Base-by-base conservation (phyloP, 2,329 filamentous ascomycete genomes). In the Boeremia lycopersici region DNA sequence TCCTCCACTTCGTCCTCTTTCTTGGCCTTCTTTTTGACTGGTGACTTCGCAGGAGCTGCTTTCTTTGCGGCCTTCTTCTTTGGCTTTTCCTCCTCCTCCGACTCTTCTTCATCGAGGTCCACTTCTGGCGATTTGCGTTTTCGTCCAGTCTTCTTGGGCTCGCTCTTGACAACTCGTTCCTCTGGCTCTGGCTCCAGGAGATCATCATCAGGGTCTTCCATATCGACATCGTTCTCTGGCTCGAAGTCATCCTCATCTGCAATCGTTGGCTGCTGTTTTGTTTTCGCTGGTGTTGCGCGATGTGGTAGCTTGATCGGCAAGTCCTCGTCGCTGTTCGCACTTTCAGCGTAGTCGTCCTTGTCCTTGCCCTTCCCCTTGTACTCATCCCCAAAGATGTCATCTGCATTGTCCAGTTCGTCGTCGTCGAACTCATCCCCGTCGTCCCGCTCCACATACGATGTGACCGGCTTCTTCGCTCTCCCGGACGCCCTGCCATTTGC, bases 381-480 rank as follows among this genome's bases (percentile, higher is more conserved):
- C 60, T 90, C 86, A 4, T 89, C 87, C 12, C 88, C 89, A 74
- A 93, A 93, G 17, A 96, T 92, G 64, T 96, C 93, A 61, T 91
- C 89, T n/a, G 85, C 89, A 3, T 76, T 82, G 39, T 84, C 87
- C 39, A 75, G 69, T 42, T 78, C 76, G 44, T 77, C 69, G 38
- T 78, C 72, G 5, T 70, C 65, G 59, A 74, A 74, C 25, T 73
- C 69, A 15, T 90, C 85, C 6, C 84, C 81, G 30, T 87, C 87
- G 48, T 90, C 88, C 17, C 90, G 84, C 61, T 89, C 60, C 60
- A 68, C 57, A 52, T 73, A 71, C 69, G 72, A 63, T 39, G 74
- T 77, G 53, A 76, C 74, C 9, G 65, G 70, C 56, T 78, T 78
- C 70, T 79, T 81, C 45, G 68, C 65, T 46, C 76, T 68, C 9